phyloP scores from a whole-genome alignment of 108 stramenopile species.

The Phaeodactylum tricornutum region DNA sequence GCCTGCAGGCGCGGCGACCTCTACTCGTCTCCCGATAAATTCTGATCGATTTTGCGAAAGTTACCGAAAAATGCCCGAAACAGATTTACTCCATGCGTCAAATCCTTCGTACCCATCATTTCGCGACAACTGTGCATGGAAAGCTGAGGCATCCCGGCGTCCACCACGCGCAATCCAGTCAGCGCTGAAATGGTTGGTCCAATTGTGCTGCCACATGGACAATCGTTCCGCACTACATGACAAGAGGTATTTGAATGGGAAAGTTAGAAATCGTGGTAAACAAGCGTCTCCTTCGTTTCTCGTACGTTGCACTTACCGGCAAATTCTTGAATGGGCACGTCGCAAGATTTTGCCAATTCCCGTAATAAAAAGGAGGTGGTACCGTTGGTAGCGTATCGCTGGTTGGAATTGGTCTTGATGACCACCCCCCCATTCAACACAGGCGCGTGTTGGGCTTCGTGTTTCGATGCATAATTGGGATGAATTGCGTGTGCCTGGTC shows the following conservation, averaged over 20 bases:
- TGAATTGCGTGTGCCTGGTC: slow-evolving; percentile 98
- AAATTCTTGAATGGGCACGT: slow-evolving; percentile 80
- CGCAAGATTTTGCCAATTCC: slow-evolving; percentile 63
- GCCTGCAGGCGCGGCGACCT: no score
- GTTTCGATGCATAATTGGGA: slow-evolving; percentile 93
- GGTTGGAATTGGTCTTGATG: slow-evolving; percentile 95
- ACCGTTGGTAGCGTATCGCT: slow-evolving; percentile 91
- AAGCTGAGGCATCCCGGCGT: slow-evolving; percentile 92
- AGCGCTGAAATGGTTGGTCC: slow-evolving; percentile 85
- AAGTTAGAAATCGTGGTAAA: no score
- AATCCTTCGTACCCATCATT: slow-evolving; percentile 79
- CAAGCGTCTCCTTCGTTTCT: no score
- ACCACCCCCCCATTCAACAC: slow-evolving; percentile 94
- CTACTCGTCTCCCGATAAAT: neutral
- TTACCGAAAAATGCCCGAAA: slow-evolving; percentile 59
- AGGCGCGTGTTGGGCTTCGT: slow-evolving; percentile 88
- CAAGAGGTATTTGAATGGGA: no score
- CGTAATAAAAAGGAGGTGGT: slow-evolving; percentile 81
- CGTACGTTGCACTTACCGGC: no score
- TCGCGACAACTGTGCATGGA: slow-evolving; percentile 88
- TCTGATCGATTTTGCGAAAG: slow-evolving; percentile 54
- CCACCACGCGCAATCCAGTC: slow-evolving; percentile 93
- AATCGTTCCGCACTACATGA: slow-evolving; percentile 91
- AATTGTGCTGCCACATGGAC: slow-evolving; percentile 94
- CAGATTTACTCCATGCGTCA: slow-evolving; percentile 52